Evolutionary conservation across 208 protist species (phyloP), one percentile per base, ranked within the genome.

Genomic region (Trypanosoma vivax): DNA sequence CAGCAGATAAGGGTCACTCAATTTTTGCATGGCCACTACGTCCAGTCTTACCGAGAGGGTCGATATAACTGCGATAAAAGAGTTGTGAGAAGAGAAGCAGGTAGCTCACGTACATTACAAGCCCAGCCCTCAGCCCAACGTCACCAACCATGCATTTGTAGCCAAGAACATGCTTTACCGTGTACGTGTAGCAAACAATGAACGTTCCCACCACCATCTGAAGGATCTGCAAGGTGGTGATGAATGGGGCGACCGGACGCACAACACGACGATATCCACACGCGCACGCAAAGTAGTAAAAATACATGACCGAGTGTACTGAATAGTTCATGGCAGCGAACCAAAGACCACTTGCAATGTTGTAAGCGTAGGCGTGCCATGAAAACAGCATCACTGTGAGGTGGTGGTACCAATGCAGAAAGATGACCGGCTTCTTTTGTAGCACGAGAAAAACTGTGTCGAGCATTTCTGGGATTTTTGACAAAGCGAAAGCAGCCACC

Each of bases 261-360:
- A 89, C 59, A 9, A 76, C 48, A 27, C 74, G 60, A 65, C 77
- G 73, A 40, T 67, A 41, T 9, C 82, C 79, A 35, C 65, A 75
- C 1, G 77, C 68, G 53, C 76, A 81, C 28, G 94, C 33, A 37
- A 89, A 85, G 66, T 96, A 98, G 71, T 97, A 98, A 2, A 77
- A 65, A 70, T 98, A 98, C 93, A 97, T 97, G 67, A 97, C 66
- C 7, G 81, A 74, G 76, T 97, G 95, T 28, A 97, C 91, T n/a
- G 50, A 65, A 70, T 93, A 92, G 69, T 98, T 98, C 88, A 97
- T 95, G 13, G 73, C 65, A 10, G 81, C 79, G 45, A 96, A 98
- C 54, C 76, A 70, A 14, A 94, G 45, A 5, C 90, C 88, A 53
- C 66, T 57, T 9, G 61, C 51, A 29, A 88, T 87, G 0, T 48